Conservation (phyloP, 495 filamentous ascomycete genomes). For the Lepidopterella palustris region DNA sequence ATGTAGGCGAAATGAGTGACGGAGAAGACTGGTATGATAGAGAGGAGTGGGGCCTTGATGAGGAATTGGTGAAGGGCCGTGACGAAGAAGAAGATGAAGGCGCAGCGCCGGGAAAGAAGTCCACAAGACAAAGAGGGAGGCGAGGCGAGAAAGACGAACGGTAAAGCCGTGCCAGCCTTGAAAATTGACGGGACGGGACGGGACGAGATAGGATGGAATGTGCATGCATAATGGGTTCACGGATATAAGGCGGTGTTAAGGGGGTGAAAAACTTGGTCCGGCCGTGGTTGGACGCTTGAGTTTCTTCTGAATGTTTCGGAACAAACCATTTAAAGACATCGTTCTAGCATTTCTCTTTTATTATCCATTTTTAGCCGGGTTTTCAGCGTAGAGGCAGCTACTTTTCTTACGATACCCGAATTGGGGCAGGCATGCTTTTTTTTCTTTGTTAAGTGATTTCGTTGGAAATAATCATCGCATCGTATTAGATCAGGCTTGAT, state of each 20-base stretch:
- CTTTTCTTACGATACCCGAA: background rate
- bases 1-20: slow-evolving; percentile 79
- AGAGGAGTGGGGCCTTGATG: slow-evolving; percentile 78
- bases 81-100: slow-evolving; percentile 69
- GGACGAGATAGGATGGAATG: background rate
- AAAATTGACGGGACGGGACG: background rate
- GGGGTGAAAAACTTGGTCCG: background rate
- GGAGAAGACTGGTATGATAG: slow-evolving; percentile 95
- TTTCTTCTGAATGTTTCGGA: no score
- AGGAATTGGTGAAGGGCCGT: slow-evolving; percentile 82
- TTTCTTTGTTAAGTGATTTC: background rate
- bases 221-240: background rate
- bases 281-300: background rate
- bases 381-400: background rate
- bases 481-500: no score
- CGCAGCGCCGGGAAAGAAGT: slow-evolving; percentile 21
- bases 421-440: background rate
- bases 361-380: background rate
- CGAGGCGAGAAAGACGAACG: slow-evolving; percentile 22
- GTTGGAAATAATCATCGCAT: no score
- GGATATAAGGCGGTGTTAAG: background rate
- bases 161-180: no score
- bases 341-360: no score
- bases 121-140: slow-evolving; percentile 22
- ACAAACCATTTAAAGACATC: no score